Conservation (phyloP, 257 asterid genomes). For the Orobanche coerulescens region DNA sequence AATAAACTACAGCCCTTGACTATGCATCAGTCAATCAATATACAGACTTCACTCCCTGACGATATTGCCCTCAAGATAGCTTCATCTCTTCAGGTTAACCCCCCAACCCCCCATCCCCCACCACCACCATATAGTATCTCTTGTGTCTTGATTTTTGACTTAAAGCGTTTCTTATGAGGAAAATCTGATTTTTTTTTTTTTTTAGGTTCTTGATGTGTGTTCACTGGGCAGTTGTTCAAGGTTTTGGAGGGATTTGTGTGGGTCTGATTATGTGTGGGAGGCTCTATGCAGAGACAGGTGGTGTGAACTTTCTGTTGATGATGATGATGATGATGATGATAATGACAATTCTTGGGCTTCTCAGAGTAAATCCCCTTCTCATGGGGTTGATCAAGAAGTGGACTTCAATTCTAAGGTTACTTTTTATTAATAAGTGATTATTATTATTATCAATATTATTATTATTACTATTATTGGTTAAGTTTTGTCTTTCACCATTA, state of each 20-base stretch:
- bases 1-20: neutral
- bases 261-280: slow-evolving; percentile 73
- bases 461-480: no score
- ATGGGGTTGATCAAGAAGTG: slow-evolving; percentile 23
- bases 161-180: slow-evolving; percentile 9
- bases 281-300: slow-evolving; percentile 59
- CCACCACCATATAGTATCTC: neutral
- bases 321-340: no score
- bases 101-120: neutral
- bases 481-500: no score
- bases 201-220: slow-evolving; percentile 72
- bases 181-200: slow-evolving; percentile 20
- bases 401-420: slow-evolving; percentile 32
- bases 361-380: slow-evolving; percentile 14
- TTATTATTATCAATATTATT: no score
- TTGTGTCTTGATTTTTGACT: neutral
- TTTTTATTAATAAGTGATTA: no score
- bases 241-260: slow-evolving; percentile 76
- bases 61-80: slow-evolving; percentile 68
- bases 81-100: slow-evolving; percentile 66
- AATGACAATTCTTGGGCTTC: slow-evolving; percentile 24
- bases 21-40: slow-evolving; percentile 22
- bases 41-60: slow-evolving; percentile 50
- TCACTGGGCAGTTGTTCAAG: slow-evolving; percentile 82
- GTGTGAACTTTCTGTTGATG: slow-evolving; percentile 34